A percentile compares a stretch with the other conserved stretches of the same genome.
Conservation (phyloP, 495 filamentous ascomycete genomes). For the Lasiosphaeris hirsuta region DNA sequence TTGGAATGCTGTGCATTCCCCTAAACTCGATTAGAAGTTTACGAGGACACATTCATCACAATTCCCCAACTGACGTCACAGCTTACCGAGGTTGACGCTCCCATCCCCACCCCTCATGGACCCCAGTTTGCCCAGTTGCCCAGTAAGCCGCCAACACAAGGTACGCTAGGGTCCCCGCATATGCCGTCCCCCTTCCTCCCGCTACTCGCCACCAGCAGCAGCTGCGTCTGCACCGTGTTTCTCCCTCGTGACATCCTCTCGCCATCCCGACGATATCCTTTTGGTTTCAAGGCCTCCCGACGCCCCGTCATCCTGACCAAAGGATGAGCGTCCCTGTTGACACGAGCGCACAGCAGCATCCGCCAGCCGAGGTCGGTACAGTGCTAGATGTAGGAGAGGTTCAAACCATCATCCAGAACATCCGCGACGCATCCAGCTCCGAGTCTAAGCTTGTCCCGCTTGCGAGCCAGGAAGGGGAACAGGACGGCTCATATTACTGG, state of each 20-base stretch:
- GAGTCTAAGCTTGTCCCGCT: not conserved
- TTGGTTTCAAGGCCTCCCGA: not conserved
- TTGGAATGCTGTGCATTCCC: too few species aligned
- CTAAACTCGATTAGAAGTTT: too few species aligned
- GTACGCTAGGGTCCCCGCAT: too few species aligned
- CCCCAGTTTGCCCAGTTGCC: too few species aligned
- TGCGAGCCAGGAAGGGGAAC: not conserved
- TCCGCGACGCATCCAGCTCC: not conserved
- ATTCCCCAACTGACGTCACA: too few species aligned
- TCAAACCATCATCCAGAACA: slow-evolving; percentile 10
- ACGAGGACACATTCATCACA: too few species aligned
- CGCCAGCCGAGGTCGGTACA: not conserved
- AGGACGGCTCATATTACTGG: slow-evolving; percentile 41
- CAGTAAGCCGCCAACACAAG: too few species aligned
- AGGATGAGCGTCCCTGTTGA: slow-evolving; percentile 16
- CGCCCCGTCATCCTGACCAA: not conserved
- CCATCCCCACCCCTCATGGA: too few species aligned
- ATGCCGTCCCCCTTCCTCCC: too few species aligned
- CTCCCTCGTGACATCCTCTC: not conserved
- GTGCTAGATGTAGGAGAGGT: not conserved
- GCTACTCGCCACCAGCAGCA: too few species aligned
- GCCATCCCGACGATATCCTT: slow-evolving; percentile 1
- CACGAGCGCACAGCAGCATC: slow-evolving; percentile 3
- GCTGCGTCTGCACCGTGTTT: too few species aligned
- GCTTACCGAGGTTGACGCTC: too few species aligned